These are phyloP conservation scores for Clavaria fumosa DNA, from an alignment of 768 basidiomycete species.

Conservation along the genomic window DNA sequence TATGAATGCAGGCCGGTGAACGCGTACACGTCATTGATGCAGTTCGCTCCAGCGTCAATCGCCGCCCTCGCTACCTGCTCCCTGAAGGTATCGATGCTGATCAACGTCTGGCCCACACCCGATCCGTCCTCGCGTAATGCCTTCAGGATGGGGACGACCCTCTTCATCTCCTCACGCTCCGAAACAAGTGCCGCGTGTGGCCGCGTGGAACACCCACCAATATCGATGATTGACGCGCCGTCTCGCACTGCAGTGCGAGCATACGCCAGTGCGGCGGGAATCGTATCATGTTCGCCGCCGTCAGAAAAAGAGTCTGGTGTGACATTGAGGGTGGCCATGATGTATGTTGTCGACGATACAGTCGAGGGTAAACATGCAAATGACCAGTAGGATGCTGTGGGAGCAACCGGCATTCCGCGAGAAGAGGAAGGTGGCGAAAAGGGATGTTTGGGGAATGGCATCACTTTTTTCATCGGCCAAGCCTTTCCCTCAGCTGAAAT, in stretches of 20 bases:
- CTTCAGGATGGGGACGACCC: conserved; percentile 59
- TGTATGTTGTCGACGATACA: conserved; percentile 29
- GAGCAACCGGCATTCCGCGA: conserved; percentile 23
- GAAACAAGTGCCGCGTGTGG: conserved; percentile 60
- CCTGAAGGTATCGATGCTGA: conserved; percentile 88
- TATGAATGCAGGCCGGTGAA: conserved; percentile 56
- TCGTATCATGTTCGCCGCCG: conserved; percentile 41
- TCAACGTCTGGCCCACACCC: conserved; percentile 24
- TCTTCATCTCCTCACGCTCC: conserved; percentile 47
- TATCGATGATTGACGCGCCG: conserved; percentile 71
- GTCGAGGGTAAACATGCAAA: conserved; percentile 17
- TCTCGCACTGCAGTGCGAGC: conserved; percentile 29
- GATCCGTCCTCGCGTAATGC: conserved; percentile 30
- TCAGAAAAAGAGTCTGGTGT: conserved; percentile 98
- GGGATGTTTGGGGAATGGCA: conserved; percentile 54
- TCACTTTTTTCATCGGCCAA: conserved; percentile 51
- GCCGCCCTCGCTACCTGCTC: conserved; percentile 61
- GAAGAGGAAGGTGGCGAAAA: conserved; percentile 12
- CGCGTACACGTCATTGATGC: conserved; percentile 86
- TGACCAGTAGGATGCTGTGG: conserved; percentile 36
- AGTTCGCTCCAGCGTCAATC: conserved; percentile 70
- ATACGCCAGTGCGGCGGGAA: conserved; percentile 40
- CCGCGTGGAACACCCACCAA: conserved; percentile 89
- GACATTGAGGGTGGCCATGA: conserved; percentile 88
- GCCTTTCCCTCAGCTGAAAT: conserved; percentile 13